A percentile compares a stretch with the other conserved stretches of the same genome.
Evolutionary conservation across 331 rosid genomes (phyloP).

Genomic region (Ulmus americana): DNA sequence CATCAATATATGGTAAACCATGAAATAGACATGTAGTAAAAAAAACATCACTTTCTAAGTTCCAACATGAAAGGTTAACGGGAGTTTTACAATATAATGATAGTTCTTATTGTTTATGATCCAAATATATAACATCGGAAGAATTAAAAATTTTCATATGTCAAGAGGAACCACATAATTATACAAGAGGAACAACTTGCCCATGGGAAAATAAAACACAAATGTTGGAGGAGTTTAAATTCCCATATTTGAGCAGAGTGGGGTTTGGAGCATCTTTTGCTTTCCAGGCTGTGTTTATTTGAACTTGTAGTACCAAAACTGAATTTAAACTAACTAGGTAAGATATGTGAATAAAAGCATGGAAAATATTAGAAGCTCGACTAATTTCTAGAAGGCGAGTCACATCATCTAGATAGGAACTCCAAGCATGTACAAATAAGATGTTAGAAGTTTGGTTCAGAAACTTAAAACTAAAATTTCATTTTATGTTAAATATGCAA

Average conservation of each 20-base stretch:
- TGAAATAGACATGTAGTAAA: constrained; percentile 31
- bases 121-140: neutral
- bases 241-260: too few species aligned
- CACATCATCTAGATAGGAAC: constrained; percentile 58
- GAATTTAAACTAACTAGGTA: neutral
- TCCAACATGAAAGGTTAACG: neutral
- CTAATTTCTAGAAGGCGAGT: constrained; percentile 58
- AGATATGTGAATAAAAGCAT: neutral
- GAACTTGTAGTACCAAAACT: constrained; percentile 35
- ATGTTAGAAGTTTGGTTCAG: constrained; percentile 11
- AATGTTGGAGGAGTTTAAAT: too few species aligned
- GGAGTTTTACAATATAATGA: too few species aligned
- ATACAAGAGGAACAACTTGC: constrained; percentile 63
- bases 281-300: constrained; percentile 74
- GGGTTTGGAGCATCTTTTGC: constrained; percentile 50
- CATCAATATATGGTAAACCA: constrained; percentile 76
- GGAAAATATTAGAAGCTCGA: constrained; percentile 4
- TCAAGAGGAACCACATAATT: constrained; percentile 79
- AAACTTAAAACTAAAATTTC: neutral
- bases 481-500: neutral
- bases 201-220: too few species aligned
- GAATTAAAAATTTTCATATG: neutral
- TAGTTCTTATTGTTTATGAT: too few species aligned
- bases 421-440: neutral
- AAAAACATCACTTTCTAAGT: constrained; percentile 15